These are phyloP conservation scores for Pelargonium citronellum DNA, from an alignment of 441 rosid species.

Conservation along the genomic window DNA sequence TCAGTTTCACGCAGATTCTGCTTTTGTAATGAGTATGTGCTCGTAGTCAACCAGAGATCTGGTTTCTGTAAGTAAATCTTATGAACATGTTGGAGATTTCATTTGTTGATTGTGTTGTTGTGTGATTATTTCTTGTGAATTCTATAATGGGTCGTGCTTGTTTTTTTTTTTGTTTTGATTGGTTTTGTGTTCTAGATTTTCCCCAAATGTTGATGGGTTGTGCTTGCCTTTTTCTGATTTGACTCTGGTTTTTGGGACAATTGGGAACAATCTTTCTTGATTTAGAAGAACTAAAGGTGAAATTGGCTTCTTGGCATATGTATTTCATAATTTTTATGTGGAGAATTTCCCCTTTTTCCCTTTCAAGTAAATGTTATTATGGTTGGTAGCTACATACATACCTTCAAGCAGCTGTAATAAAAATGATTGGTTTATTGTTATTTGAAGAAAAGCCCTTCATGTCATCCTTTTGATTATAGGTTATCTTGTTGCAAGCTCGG, in stretches of 20 bases:
- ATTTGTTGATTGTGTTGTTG: neutral
- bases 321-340: too few species aligned
- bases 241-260: neutral
- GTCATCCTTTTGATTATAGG: neutral
- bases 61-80: slow-evolving; percentile 4
- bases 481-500: too few species aligned
- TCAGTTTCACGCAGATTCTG: neutral
- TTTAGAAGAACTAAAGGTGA: too few species aligned
- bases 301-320: neutral
- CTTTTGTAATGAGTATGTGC: neutral
- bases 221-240: neutral
- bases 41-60: neutral
- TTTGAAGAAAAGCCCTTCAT: neutral
- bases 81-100: neutral
- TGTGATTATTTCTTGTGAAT: neutral
- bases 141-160: slow-evolving; percentile 3
- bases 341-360: too few species aligned
- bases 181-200: neutral
- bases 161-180: neutral
- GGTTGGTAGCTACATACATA: neutral
- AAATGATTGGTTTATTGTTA: neutral
- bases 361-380: neutral
- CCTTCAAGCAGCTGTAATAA: neutral
- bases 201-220: slow-evolving; percentile 3
- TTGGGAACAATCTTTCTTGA: neutral